Conservation (phyloP, 192 early-diverging fungal species). For the Radiomyces spectabilis region DNA sequence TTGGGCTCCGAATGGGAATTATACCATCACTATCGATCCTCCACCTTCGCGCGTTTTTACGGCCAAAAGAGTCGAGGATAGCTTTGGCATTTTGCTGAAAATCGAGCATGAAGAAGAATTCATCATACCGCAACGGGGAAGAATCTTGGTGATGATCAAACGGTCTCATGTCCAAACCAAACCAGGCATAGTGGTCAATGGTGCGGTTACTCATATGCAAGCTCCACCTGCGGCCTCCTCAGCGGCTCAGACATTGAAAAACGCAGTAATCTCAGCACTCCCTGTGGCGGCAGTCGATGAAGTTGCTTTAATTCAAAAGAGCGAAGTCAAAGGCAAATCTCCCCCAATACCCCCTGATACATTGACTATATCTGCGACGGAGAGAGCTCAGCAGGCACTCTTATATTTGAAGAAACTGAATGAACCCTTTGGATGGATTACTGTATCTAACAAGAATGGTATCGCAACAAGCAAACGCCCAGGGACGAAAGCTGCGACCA, state of each 20-base stretch:
- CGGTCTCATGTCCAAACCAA: no score
- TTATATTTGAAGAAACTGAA: constrained; percentile 29
- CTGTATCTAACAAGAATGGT: constrained; percentile 36
- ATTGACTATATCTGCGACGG: constrained; percentile 3
- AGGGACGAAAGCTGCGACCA: constrained; percentile 8
- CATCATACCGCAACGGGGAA: constrained; percentile 35
- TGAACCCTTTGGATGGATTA: constrained; percentile 33
- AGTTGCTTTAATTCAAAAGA: neutral
- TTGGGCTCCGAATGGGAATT: constrained; percentile 28
- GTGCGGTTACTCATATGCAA: no score
- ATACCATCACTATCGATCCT: constrained; percentile 37
- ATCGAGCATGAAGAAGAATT: constrained; percentile 36
- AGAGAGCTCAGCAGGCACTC: constrained; percentile 18
- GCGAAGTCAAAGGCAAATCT: neutral
- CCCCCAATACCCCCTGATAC: neutral
- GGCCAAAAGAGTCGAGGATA: constrained; percentile 26
- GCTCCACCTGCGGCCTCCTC: no score
- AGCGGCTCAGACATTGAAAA: no score
- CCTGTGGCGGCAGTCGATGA: neutral
- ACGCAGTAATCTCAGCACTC: no score
- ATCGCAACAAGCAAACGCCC: constrained; percentile 33
- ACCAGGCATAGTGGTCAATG: no score
- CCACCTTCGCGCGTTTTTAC: constrained; percentile 35
- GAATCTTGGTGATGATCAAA: constrained; percentile 35
- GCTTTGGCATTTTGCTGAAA: constrained; percentile 30